A percentile compares a stretch with the other conserved stretches of the same genome.
Conservation (phyloP, 495 filamentous ascomycete genomes). For the Astrothelium macrocarpum region DNA sequence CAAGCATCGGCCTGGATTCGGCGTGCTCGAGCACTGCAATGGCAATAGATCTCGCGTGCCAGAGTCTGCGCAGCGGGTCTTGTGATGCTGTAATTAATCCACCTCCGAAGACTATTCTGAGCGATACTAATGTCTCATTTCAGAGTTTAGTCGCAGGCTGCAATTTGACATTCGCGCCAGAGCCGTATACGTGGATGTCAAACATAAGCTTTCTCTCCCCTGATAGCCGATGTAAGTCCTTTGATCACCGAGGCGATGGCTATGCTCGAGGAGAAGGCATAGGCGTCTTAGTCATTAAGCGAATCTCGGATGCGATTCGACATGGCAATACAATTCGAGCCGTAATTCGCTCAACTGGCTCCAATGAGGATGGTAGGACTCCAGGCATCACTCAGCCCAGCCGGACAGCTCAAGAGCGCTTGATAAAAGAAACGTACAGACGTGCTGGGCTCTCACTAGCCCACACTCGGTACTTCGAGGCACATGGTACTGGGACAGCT, state of each 20-base stretch:
- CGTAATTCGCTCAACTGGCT: constrained; percentile 2
- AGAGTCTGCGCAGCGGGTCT: neutral
- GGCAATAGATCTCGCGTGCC: neutral
- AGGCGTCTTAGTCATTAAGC: constrained; percentile 32
- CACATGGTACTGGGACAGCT: constrained; percentile 7
- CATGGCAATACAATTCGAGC: constrained; percentile 34
- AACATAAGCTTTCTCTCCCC: neutral
- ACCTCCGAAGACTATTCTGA: neutral
- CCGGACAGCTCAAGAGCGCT: neutral
- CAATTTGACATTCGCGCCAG: neutral
- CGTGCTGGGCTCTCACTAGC: neutral
- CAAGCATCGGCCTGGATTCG: constrained; percentile 41
- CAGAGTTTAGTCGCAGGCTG: neutral
- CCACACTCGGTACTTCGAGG: constrained; percentile 6
- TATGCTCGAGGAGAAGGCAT: constrained; percentile 35
- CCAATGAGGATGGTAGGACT: constrained; percentile 7
- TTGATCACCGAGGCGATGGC: constrained; percentile 16
- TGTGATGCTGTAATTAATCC: neutral
- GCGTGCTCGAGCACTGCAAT: constrained; percentile 37
- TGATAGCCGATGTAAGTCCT: neutral
- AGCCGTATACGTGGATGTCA: neutral
- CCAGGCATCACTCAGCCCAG: constrained; percentile 3
- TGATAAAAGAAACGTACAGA: neutral
- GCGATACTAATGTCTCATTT: neutral
- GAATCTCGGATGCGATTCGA: constrained; percentile 27